Conservation (phyloP, 129 eudicot genomes). For the Saposhnikovia divaricata region DNA sequence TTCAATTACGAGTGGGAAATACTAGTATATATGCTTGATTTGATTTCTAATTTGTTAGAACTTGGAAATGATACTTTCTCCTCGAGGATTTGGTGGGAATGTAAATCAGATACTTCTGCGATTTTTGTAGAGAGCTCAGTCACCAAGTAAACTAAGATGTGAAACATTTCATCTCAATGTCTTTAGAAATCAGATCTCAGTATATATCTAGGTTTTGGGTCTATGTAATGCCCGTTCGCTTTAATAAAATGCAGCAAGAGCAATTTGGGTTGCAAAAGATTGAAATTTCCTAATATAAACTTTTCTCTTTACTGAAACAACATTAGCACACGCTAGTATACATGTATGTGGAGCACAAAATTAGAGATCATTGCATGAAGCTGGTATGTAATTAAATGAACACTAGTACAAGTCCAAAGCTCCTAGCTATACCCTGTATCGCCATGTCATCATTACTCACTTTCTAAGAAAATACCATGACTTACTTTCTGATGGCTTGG, state of each 20-base stretch:
- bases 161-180: too few species aligned
- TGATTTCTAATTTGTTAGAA: too few species aligned
- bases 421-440: not conserved
- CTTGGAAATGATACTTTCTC: too few species aligned
- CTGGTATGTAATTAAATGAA: not conserved
- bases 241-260: not conserved
- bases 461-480: not conserved
- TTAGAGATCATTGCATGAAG: not conserved
- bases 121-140: too few species aligned
- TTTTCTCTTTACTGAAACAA: not conserved
- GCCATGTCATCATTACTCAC: constrained; percentile 1
- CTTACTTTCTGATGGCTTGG: constrained; percentile 21
- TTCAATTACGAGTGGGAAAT: too few species aligned
- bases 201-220: too few species aligned
- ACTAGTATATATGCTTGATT: too few species aligned
- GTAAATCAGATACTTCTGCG: not conserved
- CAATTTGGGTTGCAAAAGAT: not conserved
- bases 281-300: not conserved
- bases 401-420: not conserved
- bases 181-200: too few species aligned
- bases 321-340: not conserved
- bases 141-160: too few species aligned
- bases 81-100: too few species aligned
- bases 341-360: not conserved
- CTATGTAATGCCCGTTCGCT: too few species aligned